Base-by-base conservation (phyloP, 1,284 basidiomycete genomes). In the Meripilus lineatus region DNA sequence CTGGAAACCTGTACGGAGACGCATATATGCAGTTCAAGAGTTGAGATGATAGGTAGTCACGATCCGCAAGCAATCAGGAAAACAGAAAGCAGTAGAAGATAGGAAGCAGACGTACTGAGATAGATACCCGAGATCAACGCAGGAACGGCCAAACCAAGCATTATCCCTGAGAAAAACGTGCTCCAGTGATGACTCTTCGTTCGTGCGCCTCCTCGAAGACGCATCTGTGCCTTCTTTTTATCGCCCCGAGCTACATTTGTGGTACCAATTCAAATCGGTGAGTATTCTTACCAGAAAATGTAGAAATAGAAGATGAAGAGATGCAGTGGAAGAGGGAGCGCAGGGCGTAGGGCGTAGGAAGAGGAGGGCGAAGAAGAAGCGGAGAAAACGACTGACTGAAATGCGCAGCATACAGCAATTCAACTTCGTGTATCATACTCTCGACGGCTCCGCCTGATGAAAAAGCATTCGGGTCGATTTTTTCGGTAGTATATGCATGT, bases 101-200 rank as follows among this genome's bases (percentile, higher is more conserved):
- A 18, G 48, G 38, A 25, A 18, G 21, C 33, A 38, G 2, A 66
- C 77, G 44, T 53, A 91, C 90, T 81, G 8, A 30, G 10, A 38
- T 84, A 75, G 2, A 89, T 53, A 0, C 89, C 93, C 15, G 77
- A 71, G 5, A 81, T 68, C 10, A 88, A 65, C 0, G 89, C 82
- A n/a, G 91, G 90, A 2, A 93, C 38, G 0, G 82, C 84, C 3
- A 92, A 62, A 2, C 95, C 95, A 8, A 97, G 60, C 50, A 77
- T 75, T 2, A 89, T 46, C 0, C 93, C 94, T 0, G 87, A 77
- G 49, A 86, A 70, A 61, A 91, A 89, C 0, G 81, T 79, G 50
- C 79, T 86, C 51, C 76, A 76, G 58, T 96, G 85, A 54, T 94
- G 89, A 8, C 78, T 86, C 48, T 77, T 80, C 11, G 69, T 64